Conservation (phyloP, 1,284 basidiomycete species). For the Puccinia novopanici region DNA sequence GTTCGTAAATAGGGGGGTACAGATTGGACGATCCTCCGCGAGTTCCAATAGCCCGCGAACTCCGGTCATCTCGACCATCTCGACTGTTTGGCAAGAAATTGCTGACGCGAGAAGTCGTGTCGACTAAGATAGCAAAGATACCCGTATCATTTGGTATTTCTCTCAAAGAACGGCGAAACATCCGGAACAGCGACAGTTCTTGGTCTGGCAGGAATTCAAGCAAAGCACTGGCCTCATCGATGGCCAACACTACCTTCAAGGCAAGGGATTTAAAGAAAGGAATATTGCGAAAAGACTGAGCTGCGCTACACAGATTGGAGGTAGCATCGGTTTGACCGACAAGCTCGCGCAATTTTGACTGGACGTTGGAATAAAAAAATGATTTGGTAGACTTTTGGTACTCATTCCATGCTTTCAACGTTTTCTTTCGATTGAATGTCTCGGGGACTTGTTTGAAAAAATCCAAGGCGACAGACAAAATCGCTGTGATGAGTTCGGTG, state of each 20-base stretch:
- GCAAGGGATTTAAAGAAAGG: not conserved
- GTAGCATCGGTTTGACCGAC: not conserved
- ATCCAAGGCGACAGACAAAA: not conserved
- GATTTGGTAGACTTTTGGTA: not conserved
- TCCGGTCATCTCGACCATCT: not conserved
- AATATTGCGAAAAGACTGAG: not conserved
- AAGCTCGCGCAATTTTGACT: not conserved
- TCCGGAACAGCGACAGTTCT: not conserved
- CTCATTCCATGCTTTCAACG: slow-evolving; percentile 3
- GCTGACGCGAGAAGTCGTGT: not conserved
- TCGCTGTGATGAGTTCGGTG: not conserved
- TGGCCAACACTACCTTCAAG: slow-evolving; percentile 2
- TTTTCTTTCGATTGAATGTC: not conserved
- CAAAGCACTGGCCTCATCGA: slow-evolving; percentile 8
- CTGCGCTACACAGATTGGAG: slow-evolving; percentile 1
- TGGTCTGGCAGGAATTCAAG: not conserved
- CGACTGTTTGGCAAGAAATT: not conserved
- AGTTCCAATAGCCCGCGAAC: not conserved
- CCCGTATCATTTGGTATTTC: not conserved
- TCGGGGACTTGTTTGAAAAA: slow-evolving; percentile 13
- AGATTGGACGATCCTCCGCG: not conserved
- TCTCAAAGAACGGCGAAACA: not conserved
- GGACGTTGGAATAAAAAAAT: not conserved
- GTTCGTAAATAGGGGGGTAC: not conserved
- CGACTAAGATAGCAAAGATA: slow-evolving; percentile 8